These are phyloP conservation scores for Candida sithepensis DNA, from an alignment of 805 yeast genomes.

Conservation along the genomic window DNA sequence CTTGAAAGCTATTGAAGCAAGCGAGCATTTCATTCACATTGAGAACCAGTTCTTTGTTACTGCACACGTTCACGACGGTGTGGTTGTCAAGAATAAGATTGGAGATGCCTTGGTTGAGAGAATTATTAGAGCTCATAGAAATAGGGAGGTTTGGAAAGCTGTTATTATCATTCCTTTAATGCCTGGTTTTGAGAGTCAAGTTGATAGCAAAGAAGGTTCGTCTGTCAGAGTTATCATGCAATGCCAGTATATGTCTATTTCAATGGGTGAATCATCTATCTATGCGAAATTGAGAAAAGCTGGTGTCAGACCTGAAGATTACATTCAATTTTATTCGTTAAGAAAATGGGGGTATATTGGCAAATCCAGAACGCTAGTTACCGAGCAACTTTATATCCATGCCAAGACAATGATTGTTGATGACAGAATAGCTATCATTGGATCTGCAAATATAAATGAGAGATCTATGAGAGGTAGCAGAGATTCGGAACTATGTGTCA, in stretches of 20 bases:
- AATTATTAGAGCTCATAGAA: slow-evolving; percentile 80
- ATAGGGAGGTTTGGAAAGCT: slow-evolving; percentile 81
- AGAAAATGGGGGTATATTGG: slow-evolving; percentile 97
- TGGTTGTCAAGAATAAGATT: slow-evolving; percentile 77
- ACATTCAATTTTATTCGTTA: slow-evolving; percentile 86
- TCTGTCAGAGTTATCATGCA: slow-evolving; percentile 95
- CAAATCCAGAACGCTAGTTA: slow-evolving; percentile 62
- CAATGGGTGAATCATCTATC: slow-evolving; percentile 84
- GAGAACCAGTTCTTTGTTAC: slow-evolving; percentile 96
- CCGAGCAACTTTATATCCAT: slow-evolving; percentile 92
- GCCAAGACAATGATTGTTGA: slow-evolving; percentile 91
- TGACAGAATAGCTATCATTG: slow-evolving; percentile 89
- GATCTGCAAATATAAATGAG: slow-evolving; percentile 96
- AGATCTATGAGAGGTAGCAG: slow-evolving; percentile 92
- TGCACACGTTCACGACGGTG: slow-evolving; percentile 82
- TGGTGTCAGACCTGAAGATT: slow-evolving; percentile 86
- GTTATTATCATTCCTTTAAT: slow-evolving; percentile 87
- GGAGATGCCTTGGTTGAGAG: slow-evolving; percentile 98
- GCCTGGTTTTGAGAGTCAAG: slow-evolving; percentile 96
- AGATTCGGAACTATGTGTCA: slow-evolving; percentile 91
- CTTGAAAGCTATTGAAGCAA: slow-evolving; percentile 81
- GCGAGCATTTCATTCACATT: slow-evolving; percentile 88
- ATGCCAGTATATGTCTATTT: slow-evolving; percentile 90
- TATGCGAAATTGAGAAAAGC: slow-evolving; percentile 74
- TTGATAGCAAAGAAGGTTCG: slow-evolving; percentile 90